phyloP scores from a whole-genome alignment of 805 yeast genomes.

The Jamesozyma piceae region DNA sequence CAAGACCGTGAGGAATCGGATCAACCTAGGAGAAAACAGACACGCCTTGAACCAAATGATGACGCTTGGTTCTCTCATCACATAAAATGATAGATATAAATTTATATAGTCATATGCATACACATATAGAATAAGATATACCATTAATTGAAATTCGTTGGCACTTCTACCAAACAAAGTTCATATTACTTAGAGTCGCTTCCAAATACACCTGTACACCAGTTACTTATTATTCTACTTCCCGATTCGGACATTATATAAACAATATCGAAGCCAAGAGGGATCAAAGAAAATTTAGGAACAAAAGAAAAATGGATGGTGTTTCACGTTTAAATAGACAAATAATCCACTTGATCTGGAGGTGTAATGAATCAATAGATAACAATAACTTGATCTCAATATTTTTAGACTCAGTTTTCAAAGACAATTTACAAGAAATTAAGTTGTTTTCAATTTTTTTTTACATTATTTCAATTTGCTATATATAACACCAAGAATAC shows the following conservation, averaged over 20 bases:
- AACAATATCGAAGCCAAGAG: not conserved
- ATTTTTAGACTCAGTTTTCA: no score
- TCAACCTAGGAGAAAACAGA: not conserved
- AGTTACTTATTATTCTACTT: not conserved
- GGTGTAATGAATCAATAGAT: no score
- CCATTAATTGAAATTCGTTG: not conserved
- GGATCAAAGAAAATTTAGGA: not conserved
- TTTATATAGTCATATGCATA: not conserved
- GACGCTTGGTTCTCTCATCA: slow-evolving; percentile 6
- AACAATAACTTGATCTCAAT: no score
- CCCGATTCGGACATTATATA: slow-evolving; percentile 1
- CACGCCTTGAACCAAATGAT: not conserved
- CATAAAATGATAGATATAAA: not conserved
- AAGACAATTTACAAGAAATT: no score
- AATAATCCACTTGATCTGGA: no score
- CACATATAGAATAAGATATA: not conserved
- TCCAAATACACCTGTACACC: no score
- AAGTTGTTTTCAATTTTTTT: no score
- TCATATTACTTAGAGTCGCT: no score
- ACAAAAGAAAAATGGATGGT: not conserved
- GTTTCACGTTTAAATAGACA: not conserved
- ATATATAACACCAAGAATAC: not conserved
- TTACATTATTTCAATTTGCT: not conserved
- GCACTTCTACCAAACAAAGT: not conserved
- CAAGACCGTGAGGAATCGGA: not conserved